A percentile compares a stretch with the other conserved stretches of the same genome.
phyloP scores from a whole-genome alignment of 1,284 basidiomycete genomes.

The Heterobasidion occidentale region DNA sequence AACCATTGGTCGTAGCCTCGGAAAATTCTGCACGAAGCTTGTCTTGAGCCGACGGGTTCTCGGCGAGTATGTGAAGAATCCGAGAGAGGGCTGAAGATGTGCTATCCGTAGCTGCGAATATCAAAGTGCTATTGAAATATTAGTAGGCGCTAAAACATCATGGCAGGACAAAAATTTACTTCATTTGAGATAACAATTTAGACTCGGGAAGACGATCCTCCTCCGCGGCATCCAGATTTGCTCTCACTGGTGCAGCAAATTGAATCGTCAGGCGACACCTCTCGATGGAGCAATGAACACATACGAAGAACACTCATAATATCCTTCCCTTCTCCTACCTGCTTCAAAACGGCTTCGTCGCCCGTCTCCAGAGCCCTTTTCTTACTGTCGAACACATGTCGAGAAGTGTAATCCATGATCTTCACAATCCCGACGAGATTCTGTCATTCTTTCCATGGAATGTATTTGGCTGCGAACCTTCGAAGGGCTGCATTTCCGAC shows the following conservation, averaged over 20 bases:
- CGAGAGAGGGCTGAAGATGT: conserved; percentile 13
- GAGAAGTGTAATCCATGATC: conserved; percentile 26
- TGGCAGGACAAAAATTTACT: neutral
- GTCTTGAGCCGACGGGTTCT: conserved; percentile 12
- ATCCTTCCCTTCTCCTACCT: conserved; percentile 33
- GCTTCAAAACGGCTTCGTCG: conserved; percentile 22
- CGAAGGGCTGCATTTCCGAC: conserved; percentile 28
- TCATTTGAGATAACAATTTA: conserved; percentile 10
- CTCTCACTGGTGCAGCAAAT: conserved; percentile 4
- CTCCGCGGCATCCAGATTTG: conserved; percentile 10
- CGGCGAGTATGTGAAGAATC: conserved; percentile 10
- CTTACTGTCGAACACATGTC: conserved; percentile 31
- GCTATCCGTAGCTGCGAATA: conserved; percentile 12
- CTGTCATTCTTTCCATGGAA: conserved; percentile 27
- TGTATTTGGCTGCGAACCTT: conserved; percentile 23
- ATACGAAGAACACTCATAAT: conserved; percentile 38
- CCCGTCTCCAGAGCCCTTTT: conserved; percentile 26
- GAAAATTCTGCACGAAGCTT: conserved; percentile 18
- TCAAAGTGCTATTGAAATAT: conserved; percentile 3
- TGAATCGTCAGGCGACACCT: neutral
- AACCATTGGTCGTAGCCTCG: conserved; percentile 7
- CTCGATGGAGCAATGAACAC: conserved; percentile 9
- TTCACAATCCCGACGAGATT: conserved; percentile 28
- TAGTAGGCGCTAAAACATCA: neutral
- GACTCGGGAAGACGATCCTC: conserved; percentile 6